Base-by-base conservation (phyloP, 768 basidiomycete genomes). In the Mycena venus region DNA sequence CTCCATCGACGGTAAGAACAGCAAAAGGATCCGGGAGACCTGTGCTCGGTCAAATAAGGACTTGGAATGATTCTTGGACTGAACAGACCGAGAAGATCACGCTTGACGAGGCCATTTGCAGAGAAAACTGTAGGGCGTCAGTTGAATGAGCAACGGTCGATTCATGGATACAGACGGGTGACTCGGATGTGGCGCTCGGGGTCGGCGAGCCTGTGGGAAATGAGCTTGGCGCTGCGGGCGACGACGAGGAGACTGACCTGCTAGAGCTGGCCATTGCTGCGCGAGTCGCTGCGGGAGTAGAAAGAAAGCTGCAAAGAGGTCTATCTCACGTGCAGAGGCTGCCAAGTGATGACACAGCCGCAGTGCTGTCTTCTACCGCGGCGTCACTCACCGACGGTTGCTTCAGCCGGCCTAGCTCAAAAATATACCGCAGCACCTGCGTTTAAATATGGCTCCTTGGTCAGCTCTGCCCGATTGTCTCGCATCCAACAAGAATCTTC, bases 21-120 rank as follows among this genome's bases (percentile, higher is more conserved):
- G 94, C 96, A 80, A 96, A 96, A 4, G 96, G 96, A 83, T 96
- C 95, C 3, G 96, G 96, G 12, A 96, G 87, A 76, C 75, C 74
- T 75, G 69, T 58, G 60, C 38, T 19, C 27, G 40, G 27, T 49
- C 56, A 31, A 56, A 49, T 3, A 6, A 25, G 27, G 60, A 15
- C 0, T 17, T 8, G 8, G 29, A 12, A 49, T 56, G 60, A 70
- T 40, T 21, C 15, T 17, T 15, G 59, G 29, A 34, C 5, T 2
- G 2, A 29, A 59, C 74, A 29, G 53, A 75, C 93, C 88, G 80
- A 96, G 90, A 9, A 96, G 84, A 78, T 95, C 94, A 32, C 95
- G 90, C 81, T 95, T 96, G 74, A 86, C 88, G 31, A 96, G 89
- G 42, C 90, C 90, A 76, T 88, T 91, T 47, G 95, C 96, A 31